These are phyloP conservation scores for Viola pubescens DNA, from an alignment of 441 rosid species.

Conservation along the genomic window DNA sequence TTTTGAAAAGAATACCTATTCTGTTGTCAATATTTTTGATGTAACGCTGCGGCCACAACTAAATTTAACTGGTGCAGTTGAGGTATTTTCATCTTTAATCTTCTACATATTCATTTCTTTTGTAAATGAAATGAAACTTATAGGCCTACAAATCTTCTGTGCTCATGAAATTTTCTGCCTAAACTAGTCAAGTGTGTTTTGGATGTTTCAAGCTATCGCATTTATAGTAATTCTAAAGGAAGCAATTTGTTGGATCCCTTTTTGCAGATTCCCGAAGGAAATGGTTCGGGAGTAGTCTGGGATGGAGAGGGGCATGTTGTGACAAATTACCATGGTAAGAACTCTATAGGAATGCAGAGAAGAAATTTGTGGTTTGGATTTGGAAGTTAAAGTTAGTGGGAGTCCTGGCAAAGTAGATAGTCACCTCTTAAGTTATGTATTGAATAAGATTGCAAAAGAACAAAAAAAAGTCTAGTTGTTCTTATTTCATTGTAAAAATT, in stretches of 20 bases:
- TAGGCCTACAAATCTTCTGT: not conserved
- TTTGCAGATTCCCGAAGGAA: conserved; percentile 89
- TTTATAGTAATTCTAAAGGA: not conserved
- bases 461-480: not conserved
- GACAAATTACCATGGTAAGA: conserved; percentile 91
- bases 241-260: conserved; percentile 1
- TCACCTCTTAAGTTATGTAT: not conserved
- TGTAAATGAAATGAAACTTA: not conserved
- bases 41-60: conserved; percentile 89
- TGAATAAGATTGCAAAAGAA: not conserved
- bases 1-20: conserved; percentile 83
- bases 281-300: conserved; percentile 99
- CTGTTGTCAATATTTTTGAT: conserved; percentile 92
- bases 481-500: not conserved
- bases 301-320: conserved; percentile 78
- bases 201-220: not conserved
- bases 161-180: not conserved
- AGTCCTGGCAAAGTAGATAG: not conserved
- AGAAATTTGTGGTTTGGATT: not conserved
- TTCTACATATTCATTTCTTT: not conserved
- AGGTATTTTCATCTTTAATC: conserved; percentile 37
- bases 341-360: conserved; percentile 5
- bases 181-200: conserved; percentile 1
- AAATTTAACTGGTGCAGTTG: conserved; percentile 80
- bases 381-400: not conserved